Percentiles rank a stretch among this genome's conserved stretches.
Conservation (phyloP, 495 filamentous ascomycete species). For the Aspergillus avenaceus region DNA sequence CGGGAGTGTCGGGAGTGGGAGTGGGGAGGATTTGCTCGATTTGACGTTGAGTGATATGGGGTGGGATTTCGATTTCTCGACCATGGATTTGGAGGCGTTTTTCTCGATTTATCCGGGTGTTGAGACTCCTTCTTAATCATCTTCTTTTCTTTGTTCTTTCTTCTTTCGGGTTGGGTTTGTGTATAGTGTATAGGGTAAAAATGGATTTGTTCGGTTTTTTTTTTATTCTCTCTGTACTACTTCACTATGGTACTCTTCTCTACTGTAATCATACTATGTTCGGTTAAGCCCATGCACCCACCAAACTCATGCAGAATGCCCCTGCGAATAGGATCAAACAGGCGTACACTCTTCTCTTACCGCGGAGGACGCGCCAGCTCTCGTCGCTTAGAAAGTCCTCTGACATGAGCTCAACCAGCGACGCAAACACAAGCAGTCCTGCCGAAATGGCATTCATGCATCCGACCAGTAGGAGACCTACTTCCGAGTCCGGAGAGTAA, state of each 20-base stretch:
- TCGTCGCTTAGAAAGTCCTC: conserved; percentile 63
- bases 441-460: conserved; percentile 66
- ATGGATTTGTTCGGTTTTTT: too few relatives aligned
- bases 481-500: conserved; percentile 61
- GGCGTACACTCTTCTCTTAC: conserved; percentile 61
- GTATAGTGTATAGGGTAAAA: too few relatives aligned
- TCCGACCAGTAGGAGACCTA: conserved; percentile 63
- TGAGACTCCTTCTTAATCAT: too few relatives aligned
- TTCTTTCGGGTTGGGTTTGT: too few relatives aligned
- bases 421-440: conserved; percentile 58
- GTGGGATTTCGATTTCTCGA: conserved; percentile 45
- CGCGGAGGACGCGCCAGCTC: conserved; percentile 54
- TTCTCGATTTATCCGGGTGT: conserved; percentile 32
- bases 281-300: conserved; percentile 81
- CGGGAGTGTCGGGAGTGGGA: conserved; percentile 24
- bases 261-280: too few relatives aligned
- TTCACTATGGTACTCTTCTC: too few relatives aligned
- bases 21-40: conserved; percentile 35
- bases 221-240: too few relatives aligned
- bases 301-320: conserved; percentile 72
- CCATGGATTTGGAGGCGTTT: conserved; percentile 42
- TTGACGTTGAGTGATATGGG: conserved; percentile 43
- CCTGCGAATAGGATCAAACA: conserved; percentile 67
- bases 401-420: conserved; percentile 58
- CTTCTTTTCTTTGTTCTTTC: too few relatives aligned